Conservation (phyloP, 2,329 filamentous ascomycete species). For the Emmonsia crescens region DNA sequence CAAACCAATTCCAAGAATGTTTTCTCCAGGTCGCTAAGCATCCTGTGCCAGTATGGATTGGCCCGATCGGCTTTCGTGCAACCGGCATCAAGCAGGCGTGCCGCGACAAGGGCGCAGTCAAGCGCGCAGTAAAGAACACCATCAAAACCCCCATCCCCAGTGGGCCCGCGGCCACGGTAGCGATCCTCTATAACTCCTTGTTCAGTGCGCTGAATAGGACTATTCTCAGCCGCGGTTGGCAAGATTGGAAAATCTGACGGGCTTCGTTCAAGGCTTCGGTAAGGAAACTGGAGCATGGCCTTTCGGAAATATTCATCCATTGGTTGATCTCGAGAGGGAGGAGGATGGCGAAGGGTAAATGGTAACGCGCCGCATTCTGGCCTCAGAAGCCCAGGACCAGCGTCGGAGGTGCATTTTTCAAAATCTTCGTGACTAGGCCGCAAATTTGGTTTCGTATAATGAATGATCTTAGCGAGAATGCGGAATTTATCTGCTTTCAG, state of each 20-base stretch:
- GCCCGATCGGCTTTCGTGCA: constrained; percentile 23
- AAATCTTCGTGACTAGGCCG: constrained; percentile 11
- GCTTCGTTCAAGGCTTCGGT: constrained; percentile 23
- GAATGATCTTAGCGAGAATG: constrained; percentile 11
- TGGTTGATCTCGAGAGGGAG: not conserved
- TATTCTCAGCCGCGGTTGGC: not conserved
- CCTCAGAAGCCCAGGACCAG: constrained; percentile 10
- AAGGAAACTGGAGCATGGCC: constrained; percentile 19
- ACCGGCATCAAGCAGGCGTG: constrained; percentile 27
- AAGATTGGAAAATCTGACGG: constrained; percentile 12
- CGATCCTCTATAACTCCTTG: constrained; percentile 11
- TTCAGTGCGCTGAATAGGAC: not conserved
- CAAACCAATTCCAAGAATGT: constrained; percentile 21
- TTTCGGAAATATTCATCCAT: constrained; percentile 18
- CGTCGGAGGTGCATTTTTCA: constrained; percentile 9
- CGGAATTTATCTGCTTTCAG: not conserved
- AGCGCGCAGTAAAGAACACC: constrained; percentile 24
- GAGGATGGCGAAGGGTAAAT: constrained; percentile 8
- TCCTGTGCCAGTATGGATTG: constrained; percentile 10
- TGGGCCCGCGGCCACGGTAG: constrained; percentile 24
- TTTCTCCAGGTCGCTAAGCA: constrained; percentile 14
- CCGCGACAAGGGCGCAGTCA: constrained; percentile 26
- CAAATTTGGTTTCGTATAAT: constrained; percentile 10
- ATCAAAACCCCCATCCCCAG: constrained; percentile 11
- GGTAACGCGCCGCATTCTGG: constrained; percentile 8